Conservation (phyloP, 2,329 filamentous ascomycete species). For the Pestalotiopsis sp. region DNA sequence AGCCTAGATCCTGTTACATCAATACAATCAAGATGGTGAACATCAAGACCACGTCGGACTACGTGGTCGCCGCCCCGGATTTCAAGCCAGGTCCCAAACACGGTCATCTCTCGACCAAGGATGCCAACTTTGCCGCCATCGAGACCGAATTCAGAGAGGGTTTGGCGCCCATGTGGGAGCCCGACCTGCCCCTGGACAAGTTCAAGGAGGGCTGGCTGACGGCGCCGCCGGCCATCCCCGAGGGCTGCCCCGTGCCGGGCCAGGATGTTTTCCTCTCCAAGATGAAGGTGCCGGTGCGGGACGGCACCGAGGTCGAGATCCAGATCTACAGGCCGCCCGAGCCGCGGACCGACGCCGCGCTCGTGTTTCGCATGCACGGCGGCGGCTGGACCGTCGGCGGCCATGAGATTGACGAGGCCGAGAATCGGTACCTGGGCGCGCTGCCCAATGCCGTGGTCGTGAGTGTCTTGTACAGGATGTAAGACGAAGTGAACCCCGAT, state of each 20-base stretch:
- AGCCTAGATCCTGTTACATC: background rate
- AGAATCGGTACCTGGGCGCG: slow-evolving; percentile 37
- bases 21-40: background rate
- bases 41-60: slow-evolving; percentile 30
- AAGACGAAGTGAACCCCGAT: slow-evolving; percentile 15
- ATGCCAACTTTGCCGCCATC: slow-evolving; percentile 31
- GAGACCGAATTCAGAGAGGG: slow-evolving; percentile 29
- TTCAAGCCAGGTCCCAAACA: slow-evolving; percentile 38
- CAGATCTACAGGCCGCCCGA: slow-evolving; percentile 36
- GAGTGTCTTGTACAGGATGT: slow-evolving; percentile 41
- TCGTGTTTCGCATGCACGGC: slow-evolving; percentile 40
- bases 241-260: slow-evolving; percentile 35
- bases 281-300: slow-evolving; percentile 32
- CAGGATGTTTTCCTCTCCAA: slow-evolving; percentile 35
- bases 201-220: slow-evolving; percentile 25
- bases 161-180: slow-evolving; percentile 31
- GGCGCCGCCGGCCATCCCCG: slow-evolving; percentile 25
- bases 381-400: slow-evolving; percentile 37
- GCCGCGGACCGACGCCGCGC: slow-evolving; percentile 22
- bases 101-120: slow-evolving; percentile 36
- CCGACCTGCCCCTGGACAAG: slow-evolving; percentile 22
- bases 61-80: slow-evolving; percentile 28
- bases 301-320: slow-evolving; percentile 36
- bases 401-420: slow-evolving; percentile 36
- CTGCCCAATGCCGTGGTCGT: slow-evolving; percentile 37